A percentile compares a stretch with the other conserved stretches of the same genome.
These are phyloP conservation scores for Thamnidium elegans DNA, from an alignment of 192 early-diverging fungal genomes.

Conservation along the genomic window DNA sequence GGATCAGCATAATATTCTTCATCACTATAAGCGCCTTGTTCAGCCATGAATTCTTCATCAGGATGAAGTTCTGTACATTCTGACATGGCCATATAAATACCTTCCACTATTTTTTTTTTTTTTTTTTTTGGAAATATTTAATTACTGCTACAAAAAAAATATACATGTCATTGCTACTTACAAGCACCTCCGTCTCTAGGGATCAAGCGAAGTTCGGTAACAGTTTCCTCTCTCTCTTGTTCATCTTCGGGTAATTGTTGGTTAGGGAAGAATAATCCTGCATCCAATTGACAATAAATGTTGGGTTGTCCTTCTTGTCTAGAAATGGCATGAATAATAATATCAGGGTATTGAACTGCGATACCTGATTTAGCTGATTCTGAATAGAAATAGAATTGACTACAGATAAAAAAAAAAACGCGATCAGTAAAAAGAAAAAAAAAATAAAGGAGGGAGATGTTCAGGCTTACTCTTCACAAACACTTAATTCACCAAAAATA, in stretches of 20 bases:
- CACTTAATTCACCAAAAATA: constrained; percentile 44
- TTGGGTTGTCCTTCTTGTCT: constrained; percentile 49
- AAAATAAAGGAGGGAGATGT: neutral
- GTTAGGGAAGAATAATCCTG: constrained; percentile 32
- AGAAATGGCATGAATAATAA: constrained; percentile 70
- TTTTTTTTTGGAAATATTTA: neutral
- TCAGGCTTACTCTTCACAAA: constrained; percentile 44
- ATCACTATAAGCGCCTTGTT: constrained; percentile 40
- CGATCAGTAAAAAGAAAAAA: neutral
- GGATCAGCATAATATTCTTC: constrained; percentile 33
- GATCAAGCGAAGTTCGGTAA: constrained; percentile 57
- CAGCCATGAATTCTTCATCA: constrained; percentile 49
- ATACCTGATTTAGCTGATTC: constrained; percentile 42
- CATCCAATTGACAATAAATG: constrained; percentile 68
- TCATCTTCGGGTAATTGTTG: constrained; percentile 32
- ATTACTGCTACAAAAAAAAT: neutral
- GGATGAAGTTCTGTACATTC: constrained; percentile 68
- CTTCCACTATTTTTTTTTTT: constrained; percentile 49
- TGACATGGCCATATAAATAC: constrained; percentile 61
- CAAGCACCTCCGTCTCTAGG: constrained; percentile 54
- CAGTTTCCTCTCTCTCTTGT: constrained; percentile 44
- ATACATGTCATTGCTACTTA: constrained; percentile 29
- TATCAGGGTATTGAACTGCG: constrained; percentile 59
- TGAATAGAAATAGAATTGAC: constrained; percentile 55
- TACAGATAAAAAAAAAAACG: constrained; percentile 18